Percentiles rank a stretch among this genome's conserved stretches.
These are phyloP conservation scores for Sporothrix phasma DNA, from an alignment of 2,329 filamentous ascomycete genomes.

Conservation along the genomic window DNA sequence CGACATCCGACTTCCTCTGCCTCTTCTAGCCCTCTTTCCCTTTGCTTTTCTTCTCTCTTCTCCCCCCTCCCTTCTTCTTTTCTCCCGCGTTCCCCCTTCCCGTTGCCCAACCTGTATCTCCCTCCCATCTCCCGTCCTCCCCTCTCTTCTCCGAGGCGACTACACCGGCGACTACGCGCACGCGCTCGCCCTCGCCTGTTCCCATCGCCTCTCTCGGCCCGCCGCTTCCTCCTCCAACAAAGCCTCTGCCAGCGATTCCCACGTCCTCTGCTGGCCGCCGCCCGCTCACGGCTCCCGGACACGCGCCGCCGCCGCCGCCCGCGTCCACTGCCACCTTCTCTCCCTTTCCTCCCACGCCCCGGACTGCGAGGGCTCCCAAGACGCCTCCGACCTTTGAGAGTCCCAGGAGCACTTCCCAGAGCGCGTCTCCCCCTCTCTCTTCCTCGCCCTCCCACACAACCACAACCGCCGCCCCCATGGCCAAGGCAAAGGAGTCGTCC, in stretches of 20 bases:
- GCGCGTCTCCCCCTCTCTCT: no score
- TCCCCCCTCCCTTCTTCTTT: not conserved
- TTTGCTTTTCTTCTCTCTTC: not conserved
- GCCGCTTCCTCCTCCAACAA: not conserved
- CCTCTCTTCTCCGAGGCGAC: not conserved
- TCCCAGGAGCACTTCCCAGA: no score
- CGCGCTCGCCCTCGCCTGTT: not conserved
- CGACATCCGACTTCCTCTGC: not conserved
- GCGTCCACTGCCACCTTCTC: not conserved
- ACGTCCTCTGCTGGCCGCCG: not conserved
- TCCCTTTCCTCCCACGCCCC: not conserved
- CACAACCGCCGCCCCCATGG: slow-evolving; percentile 18
- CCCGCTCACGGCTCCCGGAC: not conserved
- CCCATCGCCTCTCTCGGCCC: not conserved
- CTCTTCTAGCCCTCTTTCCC: not conserved
- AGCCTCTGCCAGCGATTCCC: slow-evolving; percentile 2
- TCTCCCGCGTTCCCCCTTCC: not conserved
- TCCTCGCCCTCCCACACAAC: not conserved
- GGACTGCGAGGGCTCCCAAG: not conserved
- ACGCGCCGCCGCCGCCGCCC: not conserved
- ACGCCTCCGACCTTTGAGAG: no score
- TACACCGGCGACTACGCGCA: not conserved
- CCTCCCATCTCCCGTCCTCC: slow-evolving; percentile 5
- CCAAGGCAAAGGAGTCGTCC: slow-evolving; percentile 24
- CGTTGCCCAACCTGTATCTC: slow-evolving; percentile 6